Evolutionary conservation across 1,284 basidiomycete species (phyloP).

Genomic region (Somion occarium): DNA sequence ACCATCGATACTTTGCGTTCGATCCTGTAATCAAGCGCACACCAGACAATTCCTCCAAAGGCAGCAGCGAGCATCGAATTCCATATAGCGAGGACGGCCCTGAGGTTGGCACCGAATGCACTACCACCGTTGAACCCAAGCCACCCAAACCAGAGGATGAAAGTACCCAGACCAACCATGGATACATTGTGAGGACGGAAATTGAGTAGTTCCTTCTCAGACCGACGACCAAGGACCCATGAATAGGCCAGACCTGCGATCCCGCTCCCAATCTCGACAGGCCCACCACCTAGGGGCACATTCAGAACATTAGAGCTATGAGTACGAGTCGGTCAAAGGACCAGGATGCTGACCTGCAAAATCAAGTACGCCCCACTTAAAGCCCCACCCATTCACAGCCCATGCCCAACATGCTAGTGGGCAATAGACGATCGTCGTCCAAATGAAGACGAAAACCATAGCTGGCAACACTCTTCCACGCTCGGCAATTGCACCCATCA

Average conservation of each 20-base stretch:
- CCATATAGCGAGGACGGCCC: slow-evolving; percentile 84
- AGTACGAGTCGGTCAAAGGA: slow-evolving; percentile 2
- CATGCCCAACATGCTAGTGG: slow-evolving; percentile 79
- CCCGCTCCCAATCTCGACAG: slow-evolving; percentile 91
- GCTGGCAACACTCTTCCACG: slow-evolving; percentile 84
- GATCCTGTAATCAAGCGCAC: slow-evolving; percentile 80
- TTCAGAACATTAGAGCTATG: not conserved
- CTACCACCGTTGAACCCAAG: slow-evolving; percentile 71
- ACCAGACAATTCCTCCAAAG: slow-evolving; percentile 84
- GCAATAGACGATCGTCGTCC: slow-evolving; percentile 84
- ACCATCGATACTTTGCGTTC: slow-evolving; percentile 84
- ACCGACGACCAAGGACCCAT: slow-evolving; percentile 73
- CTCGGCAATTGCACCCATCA: slow-evolving; percentile 85
- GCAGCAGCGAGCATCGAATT: slow-evolving; percentile 83
- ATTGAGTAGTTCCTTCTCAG: slow-evolving; percentile 79
- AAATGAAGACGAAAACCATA: slow-evolving; percentile 84
- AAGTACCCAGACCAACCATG: slow-evolving; percentile 83
- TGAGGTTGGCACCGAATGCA: slow-evolving; percentile 87
- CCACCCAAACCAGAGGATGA: slow-evolving; percentile 90
- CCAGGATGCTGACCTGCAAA: slow-evolving; percentile 51
- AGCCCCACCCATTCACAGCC: slow-evolving; percentile 80
- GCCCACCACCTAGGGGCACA: slow-evolving; percentile 67
- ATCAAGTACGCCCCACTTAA: slow-evolving; percentile 88
- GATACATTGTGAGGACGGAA: slow-evolving; percentile 94
- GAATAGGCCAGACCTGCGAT: slow-evolving; percentile 85